phyloP scores from a whole-genome alignment of 2,329 filamentous ascomycete species.

The Ceratocystiopsis minuta region DNA sequence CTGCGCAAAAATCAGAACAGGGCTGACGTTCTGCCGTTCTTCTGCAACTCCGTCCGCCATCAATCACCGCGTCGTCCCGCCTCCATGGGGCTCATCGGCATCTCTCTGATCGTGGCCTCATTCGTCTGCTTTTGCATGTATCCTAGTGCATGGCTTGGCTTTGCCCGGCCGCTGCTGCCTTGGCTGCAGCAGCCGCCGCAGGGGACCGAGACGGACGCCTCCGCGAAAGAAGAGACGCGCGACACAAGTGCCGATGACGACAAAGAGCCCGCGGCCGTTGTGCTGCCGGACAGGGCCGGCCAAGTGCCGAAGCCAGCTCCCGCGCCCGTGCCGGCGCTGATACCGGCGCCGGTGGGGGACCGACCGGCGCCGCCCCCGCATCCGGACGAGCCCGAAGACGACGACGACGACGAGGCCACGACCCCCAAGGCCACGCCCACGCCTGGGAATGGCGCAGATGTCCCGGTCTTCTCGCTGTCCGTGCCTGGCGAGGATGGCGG shows the following conservation, averaged over 20 bases:
- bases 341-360: slow-evolving; percentile 1
- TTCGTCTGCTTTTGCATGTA: slow-evolving; percentile 38
- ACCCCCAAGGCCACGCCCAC: slow-evolving; percentile 31
- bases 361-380: not conserved
- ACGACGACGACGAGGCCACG: slow-evolving; percentile 22
- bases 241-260: not conserved
- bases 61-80: not conserved
- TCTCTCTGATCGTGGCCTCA: slow-evolving; percentile 44
- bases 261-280: not conserved
- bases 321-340: slow-evolving; percentile 5
- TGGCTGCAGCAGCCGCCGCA: slow-evolving; percentile 1
- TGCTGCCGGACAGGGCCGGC: not conserved
- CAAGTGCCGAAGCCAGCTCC: not conserved
- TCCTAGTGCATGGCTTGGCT: slow-evolving; percentile 28
- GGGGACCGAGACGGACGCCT: not conserved
- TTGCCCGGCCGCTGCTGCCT: slow-evolving; percentile 6
- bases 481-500: slow-evolving; percentile 17
- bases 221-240: not conserved
- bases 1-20: too few species aligned
- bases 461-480: slow-evolving; percentile 26
- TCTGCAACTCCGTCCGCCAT: not conserved
- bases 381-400: slow-evolving; percentile 2
- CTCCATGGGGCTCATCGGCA: slow-evolving; percentile 37
- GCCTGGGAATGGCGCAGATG: slow-evolving; percentile 3
- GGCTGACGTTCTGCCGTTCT: not conserved